Base-by-base conservation (phyloP, 495 filamentous ascomycete species). In the Penicillium taxi region DNA sequence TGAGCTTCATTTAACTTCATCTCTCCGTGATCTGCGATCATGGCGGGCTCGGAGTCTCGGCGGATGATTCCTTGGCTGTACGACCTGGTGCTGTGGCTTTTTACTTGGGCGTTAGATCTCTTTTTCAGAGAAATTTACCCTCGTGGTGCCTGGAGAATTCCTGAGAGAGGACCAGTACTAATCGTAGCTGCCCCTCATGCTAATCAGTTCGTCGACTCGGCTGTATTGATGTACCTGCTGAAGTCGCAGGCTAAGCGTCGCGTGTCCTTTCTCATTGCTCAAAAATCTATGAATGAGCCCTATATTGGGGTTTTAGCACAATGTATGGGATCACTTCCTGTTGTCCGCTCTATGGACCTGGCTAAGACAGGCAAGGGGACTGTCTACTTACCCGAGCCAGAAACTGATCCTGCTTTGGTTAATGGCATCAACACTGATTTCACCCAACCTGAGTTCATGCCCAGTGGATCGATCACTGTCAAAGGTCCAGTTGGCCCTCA, bases 71-170 rank as follows among this genome's bases (percentile, higher is more conserved):
- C 71, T 33, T 85, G 76, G 80, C 67, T 81, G 36, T 94, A 93
- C 56, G 86, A 93, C 61, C 61, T 79, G 25, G 74, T 88, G 42
- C 67, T 95, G 31, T 89, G 83, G 77, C 73, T 68, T 6, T 82
- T 88, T 59, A 89, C 86, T 4, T 70, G 91, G 19, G 68, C 93
- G 8, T 73, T 86, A 20, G 89, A 95, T 52, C 74, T 94, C 34
- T 98, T 98, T 74, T 98, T 98, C 69, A 78, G 91, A 44, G 91
- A 98, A 64, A 83, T 98, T 3, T 88, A 96, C 52, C 89, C 90
- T 8, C 81, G 91, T 29, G 84, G 86, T 36, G 78, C 85, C 26
- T 98, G 90, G 85, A 82, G 84, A 56, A 81, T 98, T 13, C 90
- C 91, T 11, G 72, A 79, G 42, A 72, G 72, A 48, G 87, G 86